Percentiles rank a stretch among this genome's conserved stretches.
Evolutionary conservation across 2,329 filamentous ascomycete genomes (phyloP).

Genomic region (Fusarium udum): DNA sequence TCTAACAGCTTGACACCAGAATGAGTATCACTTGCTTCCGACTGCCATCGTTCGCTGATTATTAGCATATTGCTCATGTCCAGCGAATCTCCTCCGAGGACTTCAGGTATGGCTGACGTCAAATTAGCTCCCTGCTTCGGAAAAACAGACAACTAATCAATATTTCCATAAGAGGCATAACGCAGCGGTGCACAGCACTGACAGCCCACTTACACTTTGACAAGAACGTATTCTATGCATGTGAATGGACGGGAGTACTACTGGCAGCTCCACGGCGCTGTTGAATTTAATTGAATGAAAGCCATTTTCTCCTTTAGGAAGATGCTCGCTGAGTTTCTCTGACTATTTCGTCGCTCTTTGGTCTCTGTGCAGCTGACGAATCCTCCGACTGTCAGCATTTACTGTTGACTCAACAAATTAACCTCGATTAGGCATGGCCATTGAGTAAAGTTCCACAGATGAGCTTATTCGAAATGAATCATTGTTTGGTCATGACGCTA

Average conservation of each 20-base stretch:
- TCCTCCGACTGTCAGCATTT: not conserved
- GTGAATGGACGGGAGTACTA: not conserved
- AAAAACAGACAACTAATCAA: not conserved
- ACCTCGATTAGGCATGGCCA: not conserved
- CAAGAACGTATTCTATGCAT: too few relatives aligned
- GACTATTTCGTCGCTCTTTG: too few relatives aligned
- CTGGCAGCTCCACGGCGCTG: not conserved
- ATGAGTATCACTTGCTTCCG: fast-evolving
- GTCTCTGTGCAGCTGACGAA: not conserved
- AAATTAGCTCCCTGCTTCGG: not conserved
- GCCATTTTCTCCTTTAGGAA: not conserved
- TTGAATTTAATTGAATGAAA: not conserved
- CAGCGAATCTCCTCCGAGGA: not conserved
- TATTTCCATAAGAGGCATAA: not conserved
- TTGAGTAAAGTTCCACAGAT: not conserved
- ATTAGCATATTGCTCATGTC: too few relatives aligned
- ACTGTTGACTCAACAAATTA: slow-evolving; percentile 1
- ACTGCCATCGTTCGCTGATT: not conserved
- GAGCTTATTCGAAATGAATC: not conserved
- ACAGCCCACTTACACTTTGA: not conserved
- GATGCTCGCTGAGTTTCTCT: not conserved
- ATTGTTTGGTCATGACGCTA: not conserved
- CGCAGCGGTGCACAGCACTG: not conserved
- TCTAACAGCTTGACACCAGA: fast-evolving
- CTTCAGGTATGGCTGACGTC: too few relatives aligned